Evolutionary conservation across 768 basidiomycete species (phyloP).

Genomic region (Podaxis rugospora): DNA sequence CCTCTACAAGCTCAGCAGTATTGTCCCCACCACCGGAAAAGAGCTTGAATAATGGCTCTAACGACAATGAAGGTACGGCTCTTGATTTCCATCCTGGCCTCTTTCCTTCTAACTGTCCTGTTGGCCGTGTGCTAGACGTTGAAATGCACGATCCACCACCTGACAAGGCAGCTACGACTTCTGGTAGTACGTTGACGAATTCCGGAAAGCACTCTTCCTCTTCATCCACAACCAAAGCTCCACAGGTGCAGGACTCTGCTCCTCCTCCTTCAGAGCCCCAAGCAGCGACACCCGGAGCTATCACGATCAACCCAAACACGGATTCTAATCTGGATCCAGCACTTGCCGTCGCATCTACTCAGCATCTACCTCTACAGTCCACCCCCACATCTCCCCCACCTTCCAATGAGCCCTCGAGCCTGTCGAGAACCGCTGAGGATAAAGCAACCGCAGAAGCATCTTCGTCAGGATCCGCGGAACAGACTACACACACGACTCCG

Average conservation of each 20-base stretch:
- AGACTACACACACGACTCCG: conserved; percentile 14
- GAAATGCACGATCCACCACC: background rate
- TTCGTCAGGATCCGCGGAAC: background rate
- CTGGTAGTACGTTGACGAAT: background rate
- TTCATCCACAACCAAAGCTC: conserved; percentile 6
- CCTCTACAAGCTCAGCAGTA: background rate
- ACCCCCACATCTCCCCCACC: background rate
- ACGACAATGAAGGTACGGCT: background rate
- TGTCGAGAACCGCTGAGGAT: background rate
- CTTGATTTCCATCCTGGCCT: background rate
- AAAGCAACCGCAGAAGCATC: conserved; percentile 6
- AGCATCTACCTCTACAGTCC: background rate
- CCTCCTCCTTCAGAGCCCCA: background rate
- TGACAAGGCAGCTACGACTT: background rate
- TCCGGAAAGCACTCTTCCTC: background rate
- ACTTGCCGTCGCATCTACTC: background rate
- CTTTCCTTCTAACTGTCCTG: background rate
- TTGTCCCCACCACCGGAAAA: background rate
- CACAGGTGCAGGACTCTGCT: background rate
- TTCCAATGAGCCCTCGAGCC: conserved; percentile 3
- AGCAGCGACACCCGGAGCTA: background rate
- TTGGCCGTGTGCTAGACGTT: background rate
- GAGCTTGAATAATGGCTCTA: background rate
- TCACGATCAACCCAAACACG: conserved; percentile 7
- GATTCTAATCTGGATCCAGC: conserved; percentile 23